A percentile compares a stretch with the other conserved stretches of the same genome.
These are phyloP conservation scores for Apiosordaria backusii DNA, from an alignment of 495 filamentous ascomycete species.

Conservation along the genomic window DNA sequence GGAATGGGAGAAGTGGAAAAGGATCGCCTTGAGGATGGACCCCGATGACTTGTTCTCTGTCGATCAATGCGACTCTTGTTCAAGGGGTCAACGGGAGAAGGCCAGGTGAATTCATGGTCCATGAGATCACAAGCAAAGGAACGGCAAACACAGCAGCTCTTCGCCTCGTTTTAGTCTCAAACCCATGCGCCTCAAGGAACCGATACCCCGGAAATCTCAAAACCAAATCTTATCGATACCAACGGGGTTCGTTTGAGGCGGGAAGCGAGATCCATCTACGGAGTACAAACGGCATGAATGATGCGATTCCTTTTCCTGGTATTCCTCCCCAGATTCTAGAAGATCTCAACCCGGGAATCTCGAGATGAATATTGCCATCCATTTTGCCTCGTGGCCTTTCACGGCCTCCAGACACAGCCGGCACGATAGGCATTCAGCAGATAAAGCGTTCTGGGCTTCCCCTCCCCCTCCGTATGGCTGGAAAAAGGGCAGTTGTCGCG, in stretches of 20 bases:
- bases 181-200: slow-evolving; percentile 14
- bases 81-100: not conserved
- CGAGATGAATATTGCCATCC: no score
- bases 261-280: not conserved
- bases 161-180: slow-evolving; percentile 1
- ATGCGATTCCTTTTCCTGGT: not conserved
- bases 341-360: not conserved
- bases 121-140: not conserved
- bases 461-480: not conserved
- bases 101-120: not conserved
- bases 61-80: slow-evolving; percentile 4
- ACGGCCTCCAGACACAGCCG: not conserved
- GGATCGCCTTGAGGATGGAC: not conserved
- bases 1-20: slow-evolving; percentile 7
- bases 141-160: not conserved
- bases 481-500: not conserved
- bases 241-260: not conserved
- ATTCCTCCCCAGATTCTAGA: not conserved
- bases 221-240: not conserved
- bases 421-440: not conserved
- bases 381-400: not conserved
- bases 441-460: not conserved
- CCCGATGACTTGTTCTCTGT: not conserved
- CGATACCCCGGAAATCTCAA: slow-evolving; percentile 4
- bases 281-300: not conserved